Percentiles rank a stretch among this genome's conserved stretches.
Evolutionary conservation across 805 yeast genomes (phyloP).

Genomic region (Suhomyces vadensis): DNA sequence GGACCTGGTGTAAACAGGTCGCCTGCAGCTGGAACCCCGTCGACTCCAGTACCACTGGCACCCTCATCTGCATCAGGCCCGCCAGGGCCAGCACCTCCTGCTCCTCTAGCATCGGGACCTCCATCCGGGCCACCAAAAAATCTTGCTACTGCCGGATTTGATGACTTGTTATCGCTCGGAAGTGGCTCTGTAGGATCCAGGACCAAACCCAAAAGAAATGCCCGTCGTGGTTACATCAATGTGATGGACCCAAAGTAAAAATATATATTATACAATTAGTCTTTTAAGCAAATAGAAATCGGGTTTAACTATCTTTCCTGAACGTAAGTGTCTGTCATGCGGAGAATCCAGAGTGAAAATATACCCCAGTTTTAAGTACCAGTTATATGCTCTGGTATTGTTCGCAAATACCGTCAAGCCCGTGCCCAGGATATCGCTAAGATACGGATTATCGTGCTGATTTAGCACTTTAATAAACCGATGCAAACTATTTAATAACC

Average conservation of each 20-base stretch:
- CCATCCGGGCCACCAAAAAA: constrained; percentile 15
- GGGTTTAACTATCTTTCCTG: constrained; percentile 43
- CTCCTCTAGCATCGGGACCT: constrained; percentile 8
- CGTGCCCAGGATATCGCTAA: constrained; percentile 25
- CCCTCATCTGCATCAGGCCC: constrained; percentile 11
- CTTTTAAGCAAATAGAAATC: constrained; percentile 37
- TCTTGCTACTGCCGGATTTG: constrained; percentile 43
- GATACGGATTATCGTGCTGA: neutral
- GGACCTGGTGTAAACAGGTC: neutral
- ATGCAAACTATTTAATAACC: constrained; percentile 40
- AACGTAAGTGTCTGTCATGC: constrained; percentile 38
- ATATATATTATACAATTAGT: neutral
- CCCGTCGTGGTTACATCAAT: constrained; percentile 58
- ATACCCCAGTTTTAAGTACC: constrained; percentile 48
- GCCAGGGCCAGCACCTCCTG: constrained; percentile 5
- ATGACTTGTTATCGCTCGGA: constrained; percentile 38
- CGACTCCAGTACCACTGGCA: constrained; percentile 8
- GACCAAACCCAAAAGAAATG: constrained; percentile 30
- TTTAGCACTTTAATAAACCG: constrained; percentile 18
- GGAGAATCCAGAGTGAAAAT: constrained; percentile 44
- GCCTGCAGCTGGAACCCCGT: constrained; percentile 10
- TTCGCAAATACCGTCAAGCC: constrained; percentile 53
- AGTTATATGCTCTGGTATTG: constrained; percentile 41
- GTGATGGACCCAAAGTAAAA: constrained; percentile 44
- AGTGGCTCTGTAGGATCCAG: constrained; percentile 20